phyloP scores from a whole-genome alignment of 495 filamentous ascomycete genomes.

The Filosporella fistucella region DNA sequence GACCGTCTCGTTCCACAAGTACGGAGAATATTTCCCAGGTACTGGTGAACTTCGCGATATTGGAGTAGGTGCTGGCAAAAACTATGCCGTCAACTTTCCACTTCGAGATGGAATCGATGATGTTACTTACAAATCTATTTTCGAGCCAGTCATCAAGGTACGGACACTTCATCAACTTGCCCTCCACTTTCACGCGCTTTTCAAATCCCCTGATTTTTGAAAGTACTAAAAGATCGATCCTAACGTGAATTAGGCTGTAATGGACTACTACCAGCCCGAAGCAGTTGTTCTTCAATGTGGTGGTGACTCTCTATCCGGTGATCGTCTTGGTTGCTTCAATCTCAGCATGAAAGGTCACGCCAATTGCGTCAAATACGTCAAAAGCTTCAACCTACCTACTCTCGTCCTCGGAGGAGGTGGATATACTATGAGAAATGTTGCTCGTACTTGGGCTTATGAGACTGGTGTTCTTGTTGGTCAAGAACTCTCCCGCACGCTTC shows the following conservation, averaged over 20 bases:
- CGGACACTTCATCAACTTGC: too few species aligned
- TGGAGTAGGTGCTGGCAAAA: slow-evolving; percentile 85
- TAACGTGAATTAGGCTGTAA: too few species aligned
- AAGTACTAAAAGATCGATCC: too few species aligned
- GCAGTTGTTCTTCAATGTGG: slow-evolving; percentile 97
- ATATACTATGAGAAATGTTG: slow-evolving; percentile 98
- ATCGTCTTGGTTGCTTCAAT: slow-evolving; percentile 96
- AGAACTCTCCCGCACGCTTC: slow-evolving; percentile 73
- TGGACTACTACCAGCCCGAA: slow-evolving; percentile 93
- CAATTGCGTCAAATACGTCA: slow-evolving; percentile 95
- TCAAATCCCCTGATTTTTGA: too few species aligned
- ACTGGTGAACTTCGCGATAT: slow-evolving; percentile 95
- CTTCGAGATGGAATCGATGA: slow-evolving; percentile 96
- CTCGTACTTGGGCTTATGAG: slow-evolving; percentile 95
- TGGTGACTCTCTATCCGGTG: slow-evolving; percentile 90
- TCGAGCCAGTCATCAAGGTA: slow-evolving; percentile 93
- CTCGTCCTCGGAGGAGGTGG: slow-evolving; percentile 92
- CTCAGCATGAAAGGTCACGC: slow-evolving; percentile 96
- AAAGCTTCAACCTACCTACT: slow-evolving; percentile 85
- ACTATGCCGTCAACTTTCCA: slow-evolving; percentile 96
- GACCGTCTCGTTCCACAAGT: slow-evolving; percentile 98
- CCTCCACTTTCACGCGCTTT: too few species aligned
- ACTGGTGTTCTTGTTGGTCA: slow-evolving; percentile 86
- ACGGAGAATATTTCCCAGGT: slow-evolving; percentile 97
- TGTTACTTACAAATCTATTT: slow-evolving; percentile 84